A percentile compares a stretch with the other conserved stretches of the same genome.
These are phyloP conservation scores for Phytophthora podocarpi DNA, from an alignment of 352 stramenopile species.

Conservation along the genomic window DNA sequence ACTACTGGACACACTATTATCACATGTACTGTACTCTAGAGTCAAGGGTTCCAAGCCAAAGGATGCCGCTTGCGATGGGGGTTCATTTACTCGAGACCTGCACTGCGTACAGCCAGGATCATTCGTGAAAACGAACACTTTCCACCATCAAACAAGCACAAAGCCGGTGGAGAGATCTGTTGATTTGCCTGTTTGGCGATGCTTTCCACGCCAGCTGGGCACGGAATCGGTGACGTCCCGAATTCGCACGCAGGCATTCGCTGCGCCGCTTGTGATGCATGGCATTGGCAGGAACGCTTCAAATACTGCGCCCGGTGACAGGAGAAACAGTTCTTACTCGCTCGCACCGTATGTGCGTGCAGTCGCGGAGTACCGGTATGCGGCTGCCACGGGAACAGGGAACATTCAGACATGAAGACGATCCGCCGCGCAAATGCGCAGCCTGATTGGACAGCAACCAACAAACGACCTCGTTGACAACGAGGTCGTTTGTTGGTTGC, in stretches of 20 bases:
- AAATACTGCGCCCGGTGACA: constrained; percentile 18
- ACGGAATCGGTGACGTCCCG: constrained; percentile 13
- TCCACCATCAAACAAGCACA: constrained; percentile 19
- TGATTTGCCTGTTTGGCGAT: constrained; percentile 14
- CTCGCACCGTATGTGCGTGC: constrained; percentile 15
- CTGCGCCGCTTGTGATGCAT: constrained; percentile 9
- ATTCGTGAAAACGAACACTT: not conserved
- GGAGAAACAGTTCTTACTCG: not conserved
- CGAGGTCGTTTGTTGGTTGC: too few species aligned
- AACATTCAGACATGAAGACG: constrained; percentile 11
- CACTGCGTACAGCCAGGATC: not conserved
- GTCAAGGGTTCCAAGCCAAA: too few species aligned
- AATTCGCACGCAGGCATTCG: constrained; percentile 17
- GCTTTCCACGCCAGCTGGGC: constrained; percentile 6
- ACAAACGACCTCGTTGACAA: too few species aligned
- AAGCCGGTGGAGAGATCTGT: constrained; percentile 20
- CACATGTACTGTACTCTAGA: too few species aligned
- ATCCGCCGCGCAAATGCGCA: constrained; percentile 2
- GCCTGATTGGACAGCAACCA: too few species aligned
- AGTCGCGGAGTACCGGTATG: constrained; percentile 6
- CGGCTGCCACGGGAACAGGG: constrained; percentile 11
- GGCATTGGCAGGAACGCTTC: constrained; percentile 9
- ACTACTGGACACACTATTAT: too few species aligned
- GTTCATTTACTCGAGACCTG: constrained; percentile 3
- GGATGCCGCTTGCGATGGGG: constrained; percentile 1